A percentile compares a stretch with the other conserved stretches of the same genome.
Conservation (phyloP, 768 basidiomycete species). For the Paxillus ammoniavirescens region DNA sequence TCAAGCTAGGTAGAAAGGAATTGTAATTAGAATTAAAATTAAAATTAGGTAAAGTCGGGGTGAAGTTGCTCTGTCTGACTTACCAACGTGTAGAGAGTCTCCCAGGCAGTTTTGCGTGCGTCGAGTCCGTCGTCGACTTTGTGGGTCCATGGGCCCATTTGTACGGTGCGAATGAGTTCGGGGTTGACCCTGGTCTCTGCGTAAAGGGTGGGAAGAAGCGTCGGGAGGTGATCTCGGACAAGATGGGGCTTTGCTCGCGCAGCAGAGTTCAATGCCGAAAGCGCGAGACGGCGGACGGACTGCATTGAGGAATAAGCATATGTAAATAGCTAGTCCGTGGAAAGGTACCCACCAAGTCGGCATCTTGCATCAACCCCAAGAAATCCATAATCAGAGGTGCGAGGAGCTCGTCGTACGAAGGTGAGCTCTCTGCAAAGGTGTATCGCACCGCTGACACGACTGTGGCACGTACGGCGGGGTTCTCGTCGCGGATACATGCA, state of each 20-base stretch:
- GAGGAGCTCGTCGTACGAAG: conserved; percentile 87
- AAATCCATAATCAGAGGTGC: conserved; percentile 89
- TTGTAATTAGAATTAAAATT: neutral
- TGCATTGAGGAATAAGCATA: conserved; percentile 29
- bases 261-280: conserved; percentile 91
- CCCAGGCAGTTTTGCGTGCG: conserved; percentile 94
- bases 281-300: conserved; percentile 87
- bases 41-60: no score
- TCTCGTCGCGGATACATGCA: conserved; percentile 67
- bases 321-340: neutral
- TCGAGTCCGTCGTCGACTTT: conserved; percentile 97
- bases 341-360: conserved; percentile 65
- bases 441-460: conserved; percentile 91
- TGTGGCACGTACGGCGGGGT: conserved; percentile 76
- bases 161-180: conserved; percentile 82
- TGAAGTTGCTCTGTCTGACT: conserved; percentile 22
- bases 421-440: conserved; percentile 83
- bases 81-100: conserved; percentile 94
- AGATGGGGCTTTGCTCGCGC: conserved; percentile 94
- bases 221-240: conserved; percentile 76
- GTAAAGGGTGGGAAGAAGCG: conserved; percentile 81
- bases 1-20: conserved; percentile 57
- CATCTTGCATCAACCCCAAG: conserved; percentile 85
- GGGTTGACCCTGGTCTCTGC: conserved; percentile 79
- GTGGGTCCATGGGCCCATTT: conserved; percentile 97